Evolutionary conservation across 176 grass and related monocot genomes (phyloP), one percentile per base, ranked within the genome.

Genomic region (Avena insularis): DNA sequence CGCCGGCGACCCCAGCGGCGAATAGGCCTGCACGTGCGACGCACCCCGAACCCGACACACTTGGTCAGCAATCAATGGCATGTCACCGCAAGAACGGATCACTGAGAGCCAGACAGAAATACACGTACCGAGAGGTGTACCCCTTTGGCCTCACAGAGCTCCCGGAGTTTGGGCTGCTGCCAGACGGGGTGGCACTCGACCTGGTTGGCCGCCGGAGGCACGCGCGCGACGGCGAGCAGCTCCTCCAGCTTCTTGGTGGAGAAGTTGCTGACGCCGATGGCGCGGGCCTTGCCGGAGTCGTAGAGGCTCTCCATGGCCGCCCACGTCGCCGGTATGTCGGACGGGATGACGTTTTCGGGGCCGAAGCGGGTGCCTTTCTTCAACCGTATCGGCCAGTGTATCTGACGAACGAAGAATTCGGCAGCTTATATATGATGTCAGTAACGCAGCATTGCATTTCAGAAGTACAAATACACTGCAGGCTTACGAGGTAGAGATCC

Each of bases 221-320:
- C 73, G 54, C 85, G 87, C 45, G 94, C 91, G 21, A 90, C 79
- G 63, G 78, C 63, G 47, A 96, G 87, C 79, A 96, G 80, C 14
- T 91, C 87, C 59, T 73, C 84, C 71, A 96, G 71, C 76, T 96
- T 96, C 67, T 96, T 96, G 9, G 84, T 91, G 13, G 94, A 93
- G 65, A 96, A 96, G 79, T 96, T 96, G 82, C 94, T 93, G 38
- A 96, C 94, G 17, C 94, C 94, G 25, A 96, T 91, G 17, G 94
- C 94, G 12, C 67, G 89, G 38, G 87, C 85, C 91, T 96, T 96
- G 17, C 94, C 91, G 65, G 89, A 79, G 81, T 96, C 89, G 71
- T 86, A 91, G 23, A 93, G 54, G 48, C 87, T 59, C 61, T 93
- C 94, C 94, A 96, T 96, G 69, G 91, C 94, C 76, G 19, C 77